Conservation (phyloP, 176 grass and related monocot species). For the Raddia guianensis region DNA sequence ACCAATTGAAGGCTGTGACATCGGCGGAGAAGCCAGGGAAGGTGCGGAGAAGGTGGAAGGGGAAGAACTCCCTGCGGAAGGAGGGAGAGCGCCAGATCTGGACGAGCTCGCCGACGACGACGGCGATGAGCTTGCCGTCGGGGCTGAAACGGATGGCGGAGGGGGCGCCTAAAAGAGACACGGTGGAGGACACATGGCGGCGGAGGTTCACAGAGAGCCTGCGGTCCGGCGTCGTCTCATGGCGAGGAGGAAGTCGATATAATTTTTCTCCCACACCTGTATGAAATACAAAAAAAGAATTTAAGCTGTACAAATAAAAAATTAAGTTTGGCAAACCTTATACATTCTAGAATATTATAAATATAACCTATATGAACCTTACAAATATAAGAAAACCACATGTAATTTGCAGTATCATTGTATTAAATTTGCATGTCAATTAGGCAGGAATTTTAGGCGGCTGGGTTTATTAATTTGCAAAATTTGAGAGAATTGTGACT, state of each 20-base stretch:
- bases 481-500: too few species aligned
- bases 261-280: too few species aligned
- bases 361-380: too few species aligned
- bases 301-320: too few species aligned
- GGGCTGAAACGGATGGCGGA: conserved; percentile 74
- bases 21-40: conserved; percentile 69
- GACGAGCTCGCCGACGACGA: conserved; percentile 74
- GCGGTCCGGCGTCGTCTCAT: conserved; percentile 57
- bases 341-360: too few species aligned
- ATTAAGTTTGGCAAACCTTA: too few species aligned
- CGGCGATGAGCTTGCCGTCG: conserved; percentile 68
- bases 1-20: conserved; percentile 88
- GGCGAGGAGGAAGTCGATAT: conserved; percentile 55
- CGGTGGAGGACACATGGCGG: conserved; percentile 85
- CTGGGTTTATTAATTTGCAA: too few species aligned
- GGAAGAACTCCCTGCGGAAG: conserved; percentile 91
- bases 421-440: too few species aligned
- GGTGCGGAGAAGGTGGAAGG: conserved; percentile 84
- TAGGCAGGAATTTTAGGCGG: too few species aligned
- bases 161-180: conserved; percentile 63
- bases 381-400: too few species aligned
- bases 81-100: conserved; percentile 92
- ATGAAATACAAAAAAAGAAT: too few species aligned
- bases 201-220: conserved; percentile 71
- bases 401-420: too few species aligned